phyloP scores from a whole-genome alignment of 371 early-diverging fungal genomes.

The Syncephalastrum contaminatum region DNA sequence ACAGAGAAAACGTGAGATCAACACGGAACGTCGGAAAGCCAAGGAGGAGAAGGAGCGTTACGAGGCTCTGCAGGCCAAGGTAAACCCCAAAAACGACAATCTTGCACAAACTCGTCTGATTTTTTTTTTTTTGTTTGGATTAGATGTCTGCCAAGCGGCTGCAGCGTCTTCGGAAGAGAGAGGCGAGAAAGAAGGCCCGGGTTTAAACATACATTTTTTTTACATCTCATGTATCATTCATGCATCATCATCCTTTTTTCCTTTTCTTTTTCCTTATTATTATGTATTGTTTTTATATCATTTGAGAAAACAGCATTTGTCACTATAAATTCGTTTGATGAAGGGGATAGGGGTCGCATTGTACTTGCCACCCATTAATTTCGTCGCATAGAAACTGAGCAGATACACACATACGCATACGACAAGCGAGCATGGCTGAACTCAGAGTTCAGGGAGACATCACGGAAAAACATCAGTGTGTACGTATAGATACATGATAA shows the following conservation, averaged over 20 bases:
- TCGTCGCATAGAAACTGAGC: too few species aligned
- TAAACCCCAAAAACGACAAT: slow-evolving; percentile 5
- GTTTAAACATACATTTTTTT: slow-evolving; percentile 12
- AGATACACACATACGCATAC: too few species aligned
- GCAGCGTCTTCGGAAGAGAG: slow-evolving; percentile 48
- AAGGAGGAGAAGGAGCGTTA: slow-evolving; percentile 63
- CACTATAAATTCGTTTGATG: too few species aligned
- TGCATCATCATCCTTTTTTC: neutral
- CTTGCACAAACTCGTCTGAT: too few species aligned
- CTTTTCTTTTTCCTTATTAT: neutral
- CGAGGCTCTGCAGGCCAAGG: slow-evolving; percentile 55
- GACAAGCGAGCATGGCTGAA: too few species aligned
- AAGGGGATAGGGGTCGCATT: too few species aligned
- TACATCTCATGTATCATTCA: slow-evolving; percentile 2
- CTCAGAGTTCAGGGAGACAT: too few species aligned
- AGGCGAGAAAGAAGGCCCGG: slow-evolving; percentile 37
- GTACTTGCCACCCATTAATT: too few species aligned
- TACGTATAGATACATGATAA: too few species aligned
- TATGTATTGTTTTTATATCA: too few species aligned
- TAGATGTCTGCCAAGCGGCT: slow-evolving; percentile 54
- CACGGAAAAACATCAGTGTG: too few species aligned
- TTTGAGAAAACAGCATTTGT: too few species aligned
- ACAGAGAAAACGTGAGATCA: slow-evolving; percentile 59
- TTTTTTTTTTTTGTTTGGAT: neutral
- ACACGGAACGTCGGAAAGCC: slow-evolving; percentile 58